Base-by-base conservation (phyloP, 2,329 filamentous ascomycete genomes). In the Sphaerulina vaccinii region DNA sequence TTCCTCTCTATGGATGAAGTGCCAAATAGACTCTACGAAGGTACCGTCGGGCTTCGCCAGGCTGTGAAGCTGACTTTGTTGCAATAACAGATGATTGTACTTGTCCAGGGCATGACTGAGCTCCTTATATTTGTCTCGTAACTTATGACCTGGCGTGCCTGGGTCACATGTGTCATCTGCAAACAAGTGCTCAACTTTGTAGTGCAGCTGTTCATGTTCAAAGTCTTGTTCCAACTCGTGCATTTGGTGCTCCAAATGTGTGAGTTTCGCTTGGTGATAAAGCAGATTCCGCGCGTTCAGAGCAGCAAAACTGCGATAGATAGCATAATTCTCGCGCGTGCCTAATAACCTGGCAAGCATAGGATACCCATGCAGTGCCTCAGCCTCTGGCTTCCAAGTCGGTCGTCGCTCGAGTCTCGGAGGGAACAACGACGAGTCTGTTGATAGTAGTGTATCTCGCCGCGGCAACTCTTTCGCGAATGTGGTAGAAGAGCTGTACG, bases 201-300 rank as follows among this genome's bases (percentile, higher is more conserved):
- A 60, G 23, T 62, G 54, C 13, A 59, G 32, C 5, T 56, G 39
- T 40, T 54, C 52, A 32, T 57, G 23, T 13, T 39, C 54, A 15
- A 54, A 42, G 33, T 49, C 46, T 5, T 48, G 44, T 44, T 60
- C 60, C 5, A 59, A 43, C 15, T 60, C 61, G 21, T 58, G 43
- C 3, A 63, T 55, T 35, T 63, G 49, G 32, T 59, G 52, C 46
- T 65, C 62, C 10, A 64, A 40, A 27, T 58, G 38, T 2, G 56
- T 41, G 37, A 64, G 41, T 55, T 65, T 59, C 22, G 61, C 61
- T 49, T 65, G 60, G 10, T 61, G 51, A 51, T 65, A 65, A 16
- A 65, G 54, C 19, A 65, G 37, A 35, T 61, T 63, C 10, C 60
- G 52, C 16, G 59, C 55, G 38, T 63, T 62, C 9, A 65, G 49